phyloP scores from a whole-genome alignment of 306 rosid genomes.

The Mimosa pudica region DNA sequence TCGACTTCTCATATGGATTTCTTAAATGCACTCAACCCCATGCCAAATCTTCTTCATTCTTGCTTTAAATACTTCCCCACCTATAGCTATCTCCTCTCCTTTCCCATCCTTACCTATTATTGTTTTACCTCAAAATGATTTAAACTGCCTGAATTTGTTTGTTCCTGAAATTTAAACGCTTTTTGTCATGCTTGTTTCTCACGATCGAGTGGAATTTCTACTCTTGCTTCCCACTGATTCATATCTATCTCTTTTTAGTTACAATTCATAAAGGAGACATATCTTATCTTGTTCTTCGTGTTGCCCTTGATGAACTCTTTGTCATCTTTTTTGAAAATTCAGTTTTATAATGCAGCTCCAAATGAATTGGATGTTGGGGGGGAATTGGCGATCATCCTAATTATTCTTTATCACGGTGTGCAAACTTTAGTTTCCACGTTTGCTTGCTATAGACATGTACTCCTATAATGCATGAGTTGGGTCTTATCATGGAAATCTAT shows the following conservation, averaged over 20 bases:
- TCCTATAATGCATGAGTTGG: not conserved
- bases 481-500: constrained; percentile 13
- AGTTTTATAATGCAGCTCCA: not conserved
- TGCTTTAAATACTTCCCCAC: not conserved
- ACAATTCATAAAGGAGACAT: not conserved
- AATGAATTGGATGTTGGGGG: not conserved
- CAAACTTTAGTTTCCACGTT: constrained; percentile 13
- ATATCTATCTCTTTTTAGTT: not conserved
- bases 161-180: not conserved
- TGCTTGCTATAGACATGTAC: not conserved
- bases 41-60: not conserved
- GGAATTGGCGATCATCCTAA: not conserved
- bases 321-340: not conserved
- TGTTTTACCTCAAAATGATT: not conserved
- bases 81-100: not conserved
- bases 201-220: constrained; percentile 6
- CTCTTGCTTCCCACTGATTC: not conserved
- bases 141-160: constrained; percentile 3
- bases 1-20: not conserved
- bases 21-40: not conserved
- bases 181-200: constrained; percentile 1
- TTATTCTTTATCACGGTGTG: not conserved
- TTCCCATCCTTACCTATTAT: constrained; percentile 1
- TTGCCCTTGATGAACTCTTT: constrained; percentile 9
- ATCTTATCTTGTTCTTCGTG: not conserved